A percentile compares a stretch with the other conserved stretches of the same genome.
These are phyloP conservation scores for Haplosporangium gracile DNA, from an alignment of 192 early-diverging fungal species.

Conservation along the genomic window DNA sequence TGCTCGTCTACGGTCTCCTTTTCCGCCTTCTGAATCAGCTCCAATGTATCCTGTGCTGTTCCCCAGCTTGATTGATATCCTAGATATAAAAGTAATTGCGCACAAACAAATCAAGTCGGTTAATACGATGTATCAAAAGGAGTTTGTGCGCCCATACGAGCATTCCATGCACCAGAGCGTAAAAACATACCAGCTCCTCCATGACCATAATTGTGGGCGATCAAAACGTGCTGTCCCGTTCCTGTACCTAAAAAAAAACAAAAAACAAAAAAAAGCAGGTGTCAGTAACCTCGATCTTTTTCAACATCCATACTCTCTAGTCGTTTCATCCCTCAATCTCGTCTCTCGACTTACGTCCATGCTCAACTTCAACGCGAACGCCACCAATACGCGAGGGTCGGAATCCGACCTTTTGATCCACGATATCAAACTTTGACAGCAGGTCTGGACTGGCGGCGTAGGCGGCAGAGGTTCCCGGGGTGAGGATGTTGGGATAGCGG, in stretches of 20 bases:
- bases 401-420: constrained; percentile 67
- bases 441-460: constrained; percentile 26
- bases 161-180: background rate
- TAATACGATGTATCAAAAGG: background rate
- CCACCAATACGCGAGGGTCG: constrained; percentile 64
- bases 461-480: constrained; percentile 50
- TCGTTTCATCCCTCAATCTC: background rate
- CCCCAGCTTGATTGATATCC: constrained; percentile 77
- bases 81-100: constrained; percentile 5
- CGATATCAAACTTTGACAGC: constrained; percentile 48
- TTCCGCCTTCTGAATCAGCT: constrained; percentile 52
- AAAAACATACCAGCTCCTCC: constrained; percentile 61
- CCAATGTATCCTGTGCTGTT: constrained; percentile 53
- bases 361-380: constrained; percentile 68
- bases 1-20: background rate
- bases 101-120: background rate
- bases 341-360: constrained; percentile 43
- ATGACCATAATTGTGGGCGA: constrained; percentile 79
- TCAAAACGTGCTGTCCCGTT: constrained; percentile 41
- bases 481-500: constrained; percentile 60
- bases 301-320: background rate
- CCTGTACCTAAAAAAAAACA: constrained; percentile 30
- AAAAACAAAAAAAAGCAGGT: background rate
- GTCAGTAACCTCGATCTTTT: background rate
- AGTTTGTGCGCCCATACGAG: background rate